Evolutionary conservation across 192 early-diverging fungal species (phyloP), one percentile per base, ranked within the genome.

Genomic region (Umbelopsis sp.): DNA sequence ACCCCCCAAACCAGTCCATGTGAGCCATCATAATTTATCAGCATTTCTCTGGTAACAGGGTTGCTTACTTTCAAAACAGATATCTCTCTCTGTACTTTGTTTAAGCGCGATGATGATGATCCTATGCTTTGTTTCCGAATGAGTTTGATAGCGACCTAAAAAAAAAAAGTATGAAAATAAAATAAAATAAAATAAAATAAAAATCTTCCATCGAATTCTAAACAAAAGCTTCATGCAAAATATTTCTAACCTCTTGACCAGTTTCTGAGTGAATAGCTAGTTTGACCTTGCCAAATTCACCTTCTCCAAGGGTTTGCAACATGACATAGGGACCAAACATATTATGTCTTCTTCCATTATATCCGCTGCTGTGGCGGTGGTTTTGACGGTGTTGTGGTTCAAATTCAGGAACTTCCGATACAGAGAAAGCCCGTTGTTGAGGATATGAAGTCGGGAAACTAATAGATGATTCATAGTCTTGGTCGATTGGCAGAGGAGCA

Each of bases 281-380:
- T 83, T 97, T 97, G 75, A 96, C 95, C 82, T 97, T 96, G 72
- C 93, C 95, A 81, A 96, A 96, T 84, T 97, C 95, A 71, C 95
- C 96, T 82, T 96, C 95, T 65, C 95, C 95, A 7, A 97, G 89
- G 31, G 95, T 96, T 81, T 97, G 95, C 50, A 94, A 87, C 69
- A 97, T 86, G n/a, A 93, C 74, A 80, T 98, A 98, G 69, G 94
- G 93, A 4, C 95, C 91, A 78, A 93, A 62, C 56, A 62, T 62
- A 32, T 29, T 62, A 32, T 62, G 56, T 32, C 56, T 10, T 62
- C 17, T 69, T 34, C 56, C 56, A 32, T 31, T 26, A 32, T 62
- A 62, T 11, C 52, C 21, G 12, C 6, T 29, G 29, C 56, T 62
- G 29, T 62, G 56, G 16, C 56, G 56, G 5, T 62, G 56, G 12